Evolutionary conservation across 176 grass and related monocot genomes (phyloP).

Genomic region (Avena sativa): DNA sequence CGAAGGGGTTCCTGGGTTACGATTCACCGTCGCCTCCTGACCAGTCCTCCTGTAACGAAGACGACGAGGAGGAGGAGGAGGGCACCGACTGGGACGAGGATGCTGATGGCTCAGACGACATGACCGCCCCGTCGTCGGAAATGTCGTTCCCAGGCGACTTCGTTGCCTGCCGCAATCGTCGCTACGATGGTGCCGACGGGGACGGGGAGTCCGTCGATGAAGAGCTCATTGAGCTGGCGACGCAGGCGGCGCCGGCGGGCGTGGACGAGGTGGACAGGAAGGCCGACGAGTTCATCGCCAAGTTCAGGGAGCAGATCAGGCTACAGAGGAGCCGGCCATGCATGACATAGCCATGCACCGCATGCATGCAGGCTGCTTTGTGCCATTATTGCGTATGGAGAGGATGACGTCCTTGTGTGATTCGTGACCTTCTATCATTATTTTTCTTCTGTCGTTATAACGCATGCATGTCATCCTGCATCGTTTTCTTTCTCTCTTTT

Average conservation of each 20-base stretch:
- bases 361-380: neutral
- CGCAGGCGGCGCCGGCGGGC: constrained; percentile 25
- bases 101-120: constrained; percentile 15
- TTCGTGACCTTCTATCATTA: neutral
- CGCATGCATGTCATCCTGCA: constrained; percentile 19
- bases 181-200: neutral
- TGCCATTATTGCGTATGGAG: constrained; percentile 8
- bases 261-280: constrained; percentile 88
- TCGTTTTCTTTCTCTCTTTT: constrained; percentile 41
- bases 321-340: constrained; percentile 53
- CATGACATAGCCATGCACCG: neutral
- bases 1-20: neutral
- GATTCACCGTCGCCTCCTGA: neutral
- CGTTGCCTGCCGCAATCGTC: constrained; percentile 1
- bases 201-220: constrained; percentile 46
- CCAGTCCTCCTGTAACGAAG: constrained; percentile 34
- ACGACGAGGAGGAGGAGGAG: constrained; percentile 36
- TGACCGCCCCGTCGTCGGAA: constrained; percentile 32
- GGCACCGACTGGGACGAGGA: constrained; percentile 48
- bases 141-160: constrained; percentile 34
- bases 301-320: constrained; percentile 91
- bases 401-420: constrained; percentile 1
- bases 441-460: neutral
- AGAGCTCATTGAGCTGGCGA: constrained; percentile 52
- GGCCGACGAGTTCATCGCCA: constrained; percentile 93